A percentile compares a stretch with the other conserved stretches of the same genome.
Evolutionary conservation across 306 rosid species (phyloP).

Genomic region (Urtica urens): DNA sequence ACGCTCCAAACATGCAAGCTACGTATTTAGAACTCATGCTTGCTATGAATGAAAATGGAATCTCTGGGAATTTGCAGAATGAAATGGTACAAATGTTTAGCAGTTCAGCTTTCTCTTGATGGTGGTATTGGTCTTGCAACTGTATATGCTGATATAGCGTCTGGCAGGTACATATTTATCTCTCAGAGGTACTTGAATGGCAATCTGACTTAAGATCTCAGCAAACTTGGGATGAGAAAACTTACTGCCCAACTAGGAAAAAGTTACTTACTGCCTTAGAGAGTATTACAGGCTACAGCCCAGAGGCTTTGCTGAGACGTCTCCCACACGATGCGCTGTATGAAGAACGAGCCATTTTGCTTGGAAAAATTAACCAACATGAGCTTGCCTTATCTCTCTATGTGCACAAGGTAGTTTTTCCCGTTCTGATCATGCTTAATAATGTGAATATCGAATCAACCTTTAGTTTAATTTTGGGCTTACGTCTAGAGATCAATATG

Average conservation of each 20-base stretch:
- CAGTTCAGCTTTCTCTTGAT: neutral
- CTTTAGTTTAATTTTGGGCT: neutral
- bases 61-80: slow-evolving; percentile 89
- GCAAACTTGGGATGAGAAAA: slow-evolving; percentile 85
- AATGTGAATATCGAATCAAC: neutral
- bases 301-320: slow-evolving; percentile 70
- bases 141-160: slow-evolving; percentile 21
- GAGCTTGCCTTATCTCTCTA: slow-evolving; percentile 84
- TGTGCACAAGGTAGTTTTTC: slow-evolving; percentile 69
- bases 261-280: slow-evolving; percentile 79
- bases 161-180: slow-evolving; percentile 73
- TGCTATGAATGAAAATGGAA: slow-evolving; percentile 86
- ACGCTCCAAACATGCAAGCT: slow-evolving; percentile 92
- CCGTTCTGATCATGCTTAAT: neutral
- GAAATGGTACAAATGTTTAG: slow-evolving; percentile 64
- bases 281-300: slow-evolving; percentile 70
- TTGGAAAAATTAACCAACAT: slow-evolving; percentile 96
- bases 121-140: neutral
- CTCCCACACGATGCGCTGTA: slow-evolving; percentile 82
- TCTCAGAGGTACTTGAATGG: slow-evolving; percentile 93
- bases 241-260: slow-evolving; percentile 62
- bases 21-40: slow-evolving; percentile 93
- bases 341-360: slow-evolving; percentile 85
- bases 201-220: slow-evolving; percentile 57
- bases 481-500: neutral